Evolutionary conservation across 2,329 filamentous ascomycete genomes (phyloP).

Genomic region (Pyrenochaeta sp.): DNA sequence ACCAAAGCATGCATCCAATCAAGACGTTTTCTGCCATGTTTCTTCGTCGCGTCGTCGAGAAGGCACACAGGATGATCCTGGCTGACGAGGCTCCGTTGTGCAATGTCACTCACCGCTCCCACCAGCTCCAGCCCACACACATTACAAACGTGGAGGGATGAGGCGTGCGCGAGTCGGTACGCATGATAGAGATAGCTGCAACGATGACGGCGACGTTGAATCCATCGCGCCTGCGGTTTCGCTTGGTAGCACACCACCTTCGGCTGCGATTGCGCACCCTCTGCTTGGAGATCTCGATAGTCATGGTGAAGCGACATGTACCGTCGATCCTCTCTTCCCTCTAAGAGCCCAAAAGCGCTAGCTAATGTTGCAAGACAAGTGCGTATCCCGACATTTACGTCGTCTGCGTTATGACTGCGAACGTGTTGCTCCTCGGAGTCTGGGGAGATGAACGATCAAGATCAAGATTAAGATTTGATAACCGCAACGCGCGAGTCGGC

Average conservation of each 20-base stretch:
- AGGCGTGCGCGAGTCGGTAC: constrained; percentile 7
- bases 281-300: neutral
- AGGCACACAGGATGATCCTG: constrained; percentile 3
- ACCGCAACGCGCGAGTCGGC: too few relatives aligned
- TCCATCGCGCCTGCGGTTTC: constrained; percentile 5
- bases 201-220: constrained; percentile 6
- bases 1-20: neutral
- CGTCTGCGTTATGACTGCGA: too few relatives aligned
- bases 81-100: constrained; percentile 1
- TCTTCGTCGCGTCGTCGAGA: too few relatives aligned
- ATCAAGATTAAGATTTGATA: too few relatives aligned
- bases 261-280: neutral
- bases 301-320: constrained; percentile 10
- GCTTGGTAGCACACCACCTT: constrained; percentile 9
- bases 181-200: constrained; percentile 15
- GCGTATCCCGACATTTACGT: too few relatives aligned
- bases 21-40: neutral
- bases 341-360: too few relatives aligned
- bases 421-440: too few relatives aligned
- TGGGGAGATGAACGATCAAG: too few relatives aligned
- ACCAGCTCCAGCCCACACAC: too few relatives aligned
- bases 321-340: constrained; percentile 3
- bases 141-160: constrained; percentile 3
- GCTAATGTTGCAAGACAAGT: too few relatives aligned
- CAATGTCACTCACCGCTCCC: constrained; percentile 20